Evolutionary conservation across 2,329 filamentous ascomycete genomes (phyloP), one percentile per base, ranked within the genome.

Genomic region (Coniochaeta hoffmannii): DNA sequence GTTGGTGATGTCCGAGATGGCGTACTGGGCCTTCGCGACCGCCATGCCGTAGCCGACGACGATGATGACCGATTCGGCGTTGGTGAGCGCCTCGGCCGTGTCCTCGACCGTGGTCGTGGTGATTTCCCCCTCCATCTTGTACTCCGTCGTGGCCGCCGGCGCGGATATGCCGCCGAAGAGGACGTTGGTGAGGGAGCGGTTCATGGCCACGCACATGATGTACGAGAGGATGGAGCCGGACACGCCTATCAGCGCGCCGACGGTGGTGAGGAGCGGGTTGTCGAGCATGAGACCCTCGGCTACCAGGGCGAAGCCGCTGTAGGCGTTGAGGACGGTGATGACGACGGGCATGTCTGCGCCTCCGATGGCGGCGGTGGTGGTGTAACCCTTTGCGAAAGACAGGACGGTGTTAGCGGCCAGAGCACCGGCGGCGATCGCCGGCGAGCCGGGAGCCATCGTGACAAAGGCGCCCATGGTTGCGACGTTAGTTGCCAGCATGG

Each of bases 341-440:
- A 94, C 89, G 5, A 95, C 90, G 71, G 83, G 90, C 90, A 96
- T 96, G 65, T 96, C 91, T 12, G 90, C 90, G n/a, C 90, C 91
- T 22, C 91, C 91, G 64, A 96, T 95, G 0, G 89, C 89, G 1
- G 90, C 81, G 0, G 91, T 96, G 0, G 90, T 95, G 0, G 90
- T 96, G 66, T 84, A 95, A 8, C 91, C 91, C 68, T 96, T 93
- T 59, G 88, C 73, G 69, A 96, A 96, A 58, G 88, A 92, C 24
- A 96, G 74, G 0, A 82, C 74, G 0, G 90, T 85, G 66, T 89
- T 96, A 38, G 87, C 88, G 26, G 85, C 83, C 1, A 96, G 74
- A 49, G 89, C 91, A 1, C 83, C 83, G 1, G 90, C 90, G 8
- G 90, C 91, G 61, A 96, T 87, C 56, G 84, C 73, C 1, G 90